Conservation (phyloP, 352 stramenopile genomes). For the Pythium sp. region DNA sequence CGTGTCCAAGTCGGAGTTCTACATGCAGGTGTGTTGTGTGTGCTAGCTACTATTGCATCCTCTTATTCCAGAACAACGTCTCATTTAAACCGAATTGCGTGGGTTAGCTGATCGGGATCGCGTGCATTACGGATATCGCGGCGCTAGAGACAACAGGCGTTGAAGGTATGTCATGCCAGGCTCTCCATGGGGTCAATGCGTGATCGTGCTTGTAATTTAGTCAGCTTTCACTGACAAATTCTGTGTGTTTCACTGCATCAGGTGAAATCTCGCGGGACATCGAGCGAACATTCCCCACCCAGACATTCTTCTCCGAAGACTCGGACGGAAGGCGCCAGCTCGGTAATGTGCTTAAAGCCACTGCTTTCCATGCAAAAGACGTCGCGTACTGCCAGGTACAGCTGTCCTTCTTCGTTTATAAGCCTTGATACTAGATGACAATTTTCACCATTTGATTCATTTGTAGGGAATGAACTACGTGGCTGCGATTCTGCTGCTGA, state of each 20-base stretch:
- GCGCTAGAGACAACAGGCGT: constrained; percentile 48
- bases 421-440: not conserved
- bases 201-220: not conserved
- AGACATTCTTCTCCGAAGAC: constrained; percentile 48
- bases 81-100: not conserved
- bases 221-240: not conserved
- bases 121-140: constrained; percentile 30
- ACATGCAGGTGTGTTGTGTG: constrained; percentile 21
- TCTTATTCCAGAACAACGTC: not conserved
- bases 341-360: constrained; percentile 71
- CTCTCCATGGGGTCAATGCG: not conserved
- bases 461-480: constrained; percentile 85
- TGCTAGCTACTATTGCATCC: not conserved
- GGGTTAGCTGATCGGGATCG: constrained; percentile 39
- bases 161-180: constrained; percentile 36
- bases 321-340: constrained; percentile 55
- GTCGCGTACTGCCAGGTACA: constrained; percentile 80
- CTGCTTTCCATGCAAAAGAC: constrained; percentile 44
- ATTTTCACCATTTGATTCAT: not conserved
- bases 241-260: constrained; percentile 13
- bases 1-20: constrained; percentile 19
- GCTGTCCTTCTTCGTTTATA: not conserved
- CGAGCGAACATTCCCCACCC: constrained; percentile 61
- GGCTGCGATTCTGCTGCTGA: constrained; percentile 52
- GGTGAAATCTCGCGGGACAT: constrained; percentile 78